Evolutionary conservation across 225 moss, liverwort and hornwort genomes (phyloP).

Genomic region (Thuidium tamariscinum): DNA sequence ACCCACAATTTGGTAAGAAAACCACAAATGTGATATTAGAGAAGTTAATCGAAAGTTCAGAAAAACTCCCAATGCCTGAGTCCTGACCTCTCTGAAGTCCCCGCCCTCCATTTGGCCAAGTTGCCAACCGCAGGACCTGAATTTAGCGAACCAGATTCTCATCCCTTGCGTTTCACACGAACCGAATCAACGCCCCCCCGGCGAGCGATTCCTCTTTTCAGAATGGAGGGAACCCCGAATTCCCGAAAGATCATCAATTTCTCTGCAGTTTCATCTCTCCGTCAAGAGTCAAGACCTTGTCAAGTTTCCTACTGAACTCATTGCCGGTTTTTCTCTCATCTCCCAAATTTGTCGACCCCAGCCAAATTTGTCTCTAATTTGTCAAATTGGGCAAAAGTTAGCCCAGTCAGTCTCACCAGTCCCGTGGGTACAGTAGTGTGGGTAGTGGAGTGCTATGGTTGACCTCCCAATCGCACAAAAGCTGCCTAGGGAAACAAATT

Average conservation of each 20-base stretch:
- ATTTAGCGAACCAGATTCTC: not conserved
- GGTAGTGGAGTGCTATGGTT: not conserved
- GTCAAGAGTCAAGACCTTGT: not conserved
- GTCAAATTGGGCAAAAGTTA: not conserved
- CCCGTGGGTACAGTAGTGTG: not conserved
- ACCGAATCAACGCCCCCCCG: not conserved
- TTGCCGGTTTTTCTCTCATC: not conserved
- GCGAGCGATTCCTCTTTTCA: not conserved
- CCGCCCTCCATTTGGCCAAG: not conserved
- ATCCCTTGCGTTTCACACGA: not conserved
- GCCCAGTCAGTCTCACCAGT: not conserved
- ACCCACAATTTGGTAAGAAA: not conserved
- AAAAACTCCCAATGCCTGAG: not conserved
- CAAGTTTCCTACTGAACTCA: not conserved
- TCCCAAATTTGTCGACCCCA: not conserved
- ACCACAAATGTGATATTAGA: not conserved
- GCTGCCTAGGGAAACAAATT: not conserved
- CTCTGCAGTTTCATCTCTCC: not conserved
- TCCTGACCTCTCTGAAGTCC: not conserved
- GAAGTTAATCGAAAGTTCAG: not conserved
- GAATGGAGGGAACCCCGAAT: slow-evolving; percentile 4
- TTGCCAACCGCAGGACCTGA: not conserved
- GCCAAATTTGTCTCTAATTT: not conserved
- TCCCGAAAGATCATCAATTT: not conserved
- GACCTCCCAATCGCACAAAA: slow-evolving; percentile 9